Conservation (phyloP, 345 rosid genomes). For the Eutrema yunnanense region DNA sequence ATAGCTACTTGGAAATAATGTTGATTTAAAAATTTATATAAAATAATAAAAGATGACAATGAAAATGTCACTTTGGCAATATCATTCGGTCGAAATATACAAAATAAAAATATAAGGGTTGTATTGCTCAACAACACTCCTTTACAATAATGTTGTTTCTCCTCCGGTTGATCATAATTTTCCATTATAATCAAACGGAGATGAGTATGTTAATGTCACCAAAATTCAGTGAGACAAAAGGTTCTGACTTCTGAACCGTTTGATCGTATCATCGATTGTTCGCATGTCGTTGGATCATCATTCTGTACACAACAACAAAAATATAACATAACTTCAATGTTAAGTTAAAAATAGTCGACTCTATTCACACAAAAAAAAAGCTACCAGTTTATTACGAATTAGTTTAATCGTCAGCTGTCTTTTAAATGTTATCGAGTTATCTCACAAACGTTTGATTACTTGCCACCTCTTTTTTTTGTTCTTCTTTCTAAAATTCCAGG, state of each 20-base stretch:
- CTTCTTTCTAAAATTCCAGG: no score
- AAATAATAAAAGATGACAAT: no score
- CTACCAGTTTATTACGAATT: no score
- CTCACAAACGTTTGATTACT: no score
- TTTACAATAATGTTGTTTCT: not conserved
- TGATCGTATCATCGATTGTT: constrained; percentile 7
- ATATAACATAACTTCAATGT: not conserved
- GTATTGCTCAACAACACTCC: not conserved
- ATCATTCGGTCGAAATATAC: no score
- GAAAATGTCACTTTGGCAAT: no score
- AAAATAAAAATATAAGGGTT: no score
- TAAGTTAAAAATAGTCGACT: not conserved
- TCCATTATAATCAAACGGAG: not conserved
- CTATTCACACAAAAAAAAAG: not conserved
- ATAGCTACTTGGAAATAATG: no score
- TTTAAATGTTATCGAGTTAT: no score
- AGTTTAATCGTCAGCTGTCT: no score
- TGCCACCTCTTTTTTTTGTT: no score
- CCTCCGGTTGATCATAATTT: not conserved
- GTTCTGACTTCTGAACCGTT: not conserved
- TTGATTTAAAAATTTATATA: no score
- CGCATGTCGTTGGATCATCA: constrained; percentile 12
- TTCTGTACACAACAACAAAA: not conserved
- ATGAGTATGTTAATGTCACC: not conserved
- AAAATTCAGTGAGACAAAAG: not conserved